Conservation (phyloP, 2,329 filamentous ascomycete species). For the Fusarium brachygibbosum region DNA sequence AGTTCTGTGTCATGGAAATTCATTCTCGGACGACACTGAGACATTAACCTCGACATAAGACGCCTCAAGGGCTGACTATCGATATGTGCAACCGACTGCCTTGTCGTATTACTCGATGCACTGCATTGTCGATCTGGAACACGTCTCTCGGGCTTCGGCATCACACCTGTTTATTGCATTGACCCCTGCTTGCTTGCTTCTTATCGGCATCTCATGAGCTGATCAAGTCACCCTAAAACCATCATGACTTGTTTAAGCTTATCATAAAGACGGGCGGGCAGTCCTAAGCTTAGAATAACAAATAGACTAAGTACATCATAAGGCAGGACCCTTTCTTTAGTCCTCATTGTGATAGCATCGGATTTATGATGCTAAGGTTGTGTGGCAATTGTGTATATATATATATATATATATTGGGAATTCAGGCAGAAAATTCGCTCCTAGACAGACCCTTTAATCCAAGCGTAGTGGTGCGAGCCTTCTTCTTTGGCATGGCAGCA, state of each 20-base stretch:
- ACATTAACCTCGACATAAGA: neutral
- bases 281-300: neutral
- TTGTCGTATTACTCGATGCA: constrained; percentile 20
- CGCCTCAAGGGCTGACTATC: neutral
- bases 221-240: neutral
- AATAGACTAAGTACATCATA: neutral
- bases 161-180: constrained; percentile 1
- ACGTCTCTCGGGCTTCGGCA: constrained; percentile 10
- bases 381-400: no score
- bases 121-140: constrained; percentile 25
- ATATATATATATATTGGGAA: no score
- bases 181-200: neutral
- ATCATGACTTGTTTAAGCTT: neutral
- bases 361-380: no score
- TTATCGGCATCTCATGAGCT: neutral
- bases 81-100: constrained; percentile 6
- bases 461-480: constrained; percentile 14
- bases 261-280: neutral
- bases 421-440: no score
- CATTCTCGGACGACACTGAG: constrained; percentile 16
- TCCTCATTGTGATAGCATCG: no score
- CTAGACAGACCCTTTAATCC: no score
- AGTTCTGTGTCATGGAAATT: constrained; percentile 24
- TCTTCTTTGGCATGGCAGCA: constrained; percentile 4
- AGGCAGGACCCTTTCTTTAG: no score